These are phyloP conservation scores for Pichia exigua DNA, from an alignment of 805 yeast species.

Conservation along the genomic window DNA sequence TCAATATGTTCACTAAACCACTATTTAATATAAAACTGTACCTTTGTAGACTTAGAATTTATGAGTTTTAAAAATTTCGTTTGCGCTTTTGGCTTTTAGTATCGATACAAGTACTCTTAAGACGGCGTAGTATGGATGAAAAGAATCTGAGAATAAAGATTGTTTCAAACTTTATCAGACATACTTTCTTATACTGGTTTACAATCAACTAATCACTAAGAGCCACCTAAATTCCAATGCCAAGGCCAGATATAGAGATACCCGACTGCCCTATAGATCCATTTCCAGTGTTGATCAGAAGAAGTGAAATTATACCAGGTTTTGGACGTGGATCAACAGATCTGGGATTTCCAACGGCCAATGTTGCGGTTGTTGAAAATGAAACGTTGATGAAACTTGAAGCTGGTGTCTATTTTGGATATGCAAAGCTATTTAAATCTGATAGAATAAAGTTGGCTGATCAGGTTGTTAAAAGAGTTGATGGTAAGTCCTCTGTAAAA, in stretches of 20 bases:
- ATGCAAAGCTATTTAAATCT: slow-evolving; percentile 17
- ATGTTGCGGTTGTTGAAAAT: slow-evolving; percentile 54
- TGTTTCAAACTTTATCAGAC: not conserved
- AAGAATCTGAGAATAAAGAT: not conserved
- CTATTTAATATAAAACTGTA: not conserved
- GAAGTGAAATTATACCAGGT: slow-evolving; percentile 59
- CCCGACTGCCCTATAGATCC: slow-evolving; percentile 38
- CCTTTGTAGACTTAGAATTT: not conserved
- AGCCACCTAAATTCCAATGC: slow-evolving; percentile 25
- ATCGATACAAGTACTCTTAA: too few relatives aligned
- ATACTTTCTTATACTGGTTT: not conserved
- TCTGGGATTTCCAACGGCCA: slow-evolving; percentile 93
- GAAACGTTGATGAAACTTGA: slow-evolving; percentile 36
- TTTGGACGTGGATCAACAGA: slow-evolving; percentile 95
- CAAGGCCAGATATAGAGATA: slow-evolving; percentile 33
- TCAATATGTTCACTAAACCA: not conserved
- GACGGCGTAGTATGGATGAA: not conserved
- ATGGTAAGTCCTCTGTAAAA: slow-evolving; percentile 35
- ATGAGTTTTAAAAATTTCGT: not conserved
- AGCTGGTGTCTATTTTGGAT: slow-evolving; percentile 91
- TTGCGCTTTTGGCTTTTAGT: not conserved
- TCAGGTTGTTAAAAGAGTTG: slow-evolving; percentile 22
- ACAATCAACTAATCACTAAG: too few relatives aligned
- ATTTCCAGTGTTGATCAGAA: slow-evolving; percentile 40
- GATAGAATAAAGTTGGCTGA: not conserved